These are phyloP conservation scores for Chalciporus sphaerocephalus DNA, from an alignment of 768 basidiomycete genomes.

Conservation along the genomic window DNA sequence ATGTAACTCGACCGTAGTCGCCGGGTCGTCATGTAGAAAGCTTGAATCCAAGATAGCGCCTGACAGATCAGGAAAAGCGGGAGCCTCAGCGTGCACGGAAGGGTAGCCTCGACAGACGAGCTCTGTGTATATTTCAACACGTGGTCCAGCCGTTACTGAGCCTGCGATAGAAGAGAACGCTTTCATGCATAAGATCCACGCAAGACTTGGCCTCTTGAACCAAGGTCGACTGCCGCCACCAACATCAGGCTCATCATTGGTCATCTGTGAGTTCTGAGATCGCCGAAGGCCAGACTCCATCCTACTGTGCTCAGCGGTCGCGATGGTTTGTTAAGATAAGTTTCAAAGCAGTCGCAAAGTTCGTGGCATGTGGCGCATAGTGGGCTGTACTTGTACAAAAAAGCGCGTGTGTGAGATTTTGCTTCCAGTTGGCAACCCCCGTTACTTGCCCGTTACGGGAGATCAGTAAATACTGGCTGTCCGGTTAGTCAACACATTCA, in stretches of 20 bases:
- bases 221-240: neutral
- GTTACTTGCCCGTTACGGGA: neutral
- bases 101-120: constrained; percentile 1
- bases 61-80: neutral
- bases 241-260: neutral
- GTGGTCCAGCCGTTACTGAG: constrained; percentile 2
- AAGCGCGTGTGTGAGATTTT: neutral
- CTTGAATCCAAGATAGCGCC: neutral
- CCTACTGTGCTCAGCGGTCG: neutral
- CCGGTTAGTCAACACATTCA: too few species aligned
- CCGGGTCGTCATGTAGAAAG: too few species aligned
- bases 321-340: neutral
- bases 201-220: neutral
- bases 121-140: constrained; percentile 5
- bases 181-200: constrained; percentile 2
- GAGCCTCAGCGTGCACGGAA: neutral
- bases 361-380: neutral
- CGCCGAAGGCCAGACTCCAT: neutral
- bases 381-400: neutral
- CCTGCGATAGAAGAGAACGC: neutral
- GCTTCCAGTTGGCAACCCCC: too few species aligned
- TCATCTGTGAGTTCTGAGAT: neutral
- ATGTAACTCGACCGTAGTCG: too few species aligned
- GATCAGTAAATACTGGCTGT: too few species aligned
- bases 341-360: neutral